Evolutionary conservation across 306 rosid genomes (phyloP).

Genomic region (Gillenia trifoliata): DNA sequence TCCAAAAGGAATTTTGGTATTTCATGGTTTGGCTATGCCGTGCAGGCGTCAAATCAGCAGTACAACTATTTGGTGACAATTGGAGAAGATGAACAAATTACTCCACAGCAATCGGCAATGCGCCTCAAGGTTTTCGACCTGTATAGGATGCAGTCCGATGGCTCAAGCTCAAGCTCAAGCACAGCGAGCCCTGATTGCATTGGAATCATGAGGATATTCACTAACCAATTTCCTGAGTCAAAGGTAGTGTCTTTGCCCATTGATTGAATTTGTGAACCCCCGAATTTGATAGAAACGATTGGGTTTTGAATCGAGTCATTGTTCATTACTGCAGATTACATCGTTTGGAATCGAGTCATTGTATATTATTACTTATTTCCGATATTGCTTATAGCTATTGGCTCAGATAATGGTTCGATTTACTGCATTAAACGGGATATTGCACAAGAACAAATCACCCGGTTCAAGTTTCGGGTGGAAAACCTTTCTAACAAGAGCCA

Average conservation of each 20-base stretch:
- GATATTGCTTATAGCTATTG: constrained; percentile 81
- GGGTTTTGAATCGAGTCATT: constrained; percentile 31
- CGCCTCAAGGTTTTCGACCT: constrained; percentile 94
- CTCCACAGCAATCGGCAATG: constrained; percentile 67
- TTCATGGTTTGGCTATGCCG: too few species aligned
- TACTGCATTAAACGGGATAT: constrained; percentile 96
- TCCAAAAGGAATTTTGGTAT: too few species aligned
- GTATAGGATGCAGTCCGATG: constrained; percentile 81
- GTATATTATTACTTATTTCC: constrained; percentile 63
- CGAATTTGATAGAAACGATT: not conserved
- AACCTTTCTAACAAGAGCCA: constrained; percentile 49
- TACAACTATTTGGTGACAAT: constrained; percentile 72
- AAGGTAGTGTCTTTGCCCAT: constrained; percentile 40
- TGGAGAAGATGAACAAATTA: constrained; percentile 81
- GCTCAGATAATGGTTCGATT: constrained; percentile 83
- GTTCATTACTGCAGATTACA: too few species aligned
- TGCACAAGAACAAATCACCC: constrained; percentile 86
- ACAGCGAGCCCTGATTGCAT: constrained; percentile 79
- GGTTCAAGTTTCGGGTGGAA: constrained; percentile 89
- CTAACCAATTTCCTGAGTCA: constrained; percentile 88
- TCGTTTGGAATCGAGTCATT: not conserved
- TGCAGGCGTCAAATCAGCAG: constrained; percentile 69
- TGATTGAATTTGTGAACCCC: not conserved
- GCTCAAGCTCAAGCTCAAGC: constrained; percentile 90
- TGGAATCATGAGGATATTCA: constrained; percentile 90